phyloP scores from a whole-genome alignment of 352 stramenopile species.

The Pythium aphanidermatum region DNA sequence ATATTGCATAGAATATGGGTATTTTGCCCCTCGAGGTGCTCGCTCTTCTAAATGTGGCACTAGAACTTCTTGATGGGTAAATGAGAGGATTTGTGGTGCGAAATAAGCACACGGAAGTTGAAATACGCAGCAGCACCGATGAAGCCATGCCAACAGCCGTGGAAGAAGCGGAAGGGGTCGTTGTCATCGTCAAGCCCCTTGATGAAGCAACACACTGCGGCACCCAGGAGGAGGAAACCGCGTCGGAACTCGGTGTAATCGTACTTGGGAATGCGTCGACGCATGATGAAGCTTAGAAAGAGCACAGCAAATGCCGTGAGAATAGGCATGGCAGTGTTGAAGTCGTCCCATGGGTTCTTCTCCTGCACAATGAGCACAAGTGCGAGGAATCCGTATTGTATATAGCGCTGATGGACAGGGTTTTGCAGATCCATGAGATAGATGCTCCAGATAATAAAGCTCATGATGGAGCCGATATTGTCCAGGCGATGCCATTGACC shows the following conservation, averaged over 20 bases:
- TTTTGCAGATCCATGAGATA: conserved; percentile 67
- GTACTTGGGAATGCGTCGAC: conserved; percentile 41
- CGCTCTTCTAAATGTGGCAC: too few species aligned
- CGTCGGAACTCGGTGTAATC: conserved; percentile 39
- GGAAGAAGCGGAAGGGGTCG: conserved; percentile 75
- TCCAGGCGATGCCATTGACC: conserved; percentile 76
- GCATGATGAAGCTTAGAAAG: conserved; percentile 34
- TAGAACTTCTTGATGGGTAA: conserved; percentile 14
- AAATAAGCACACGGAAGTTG: conserved; percentile 58
- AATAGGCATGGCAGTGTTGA: conserved; percentile 48
- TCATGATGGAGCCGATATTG: conserved; percentile 83
- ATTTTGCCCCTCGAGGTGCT: too few species aligned
- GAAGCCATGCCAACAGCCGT: conserved; percentile 78
- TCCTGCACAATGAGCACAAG: conserved; percentile 67
- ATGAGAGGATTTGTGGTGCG: conserved; percentile 13
- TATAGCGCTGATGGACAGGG: conserved; percentile 34
- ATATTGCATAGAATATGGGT: too few species aligned
- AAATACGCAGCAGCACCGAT: conserved; percentile 62
- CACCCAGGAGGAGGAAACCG: conserved; percentile 39
- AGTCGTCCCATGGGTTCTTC: conserved; percentile 73
- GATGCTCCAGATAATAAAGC: conserved; percentile 67
- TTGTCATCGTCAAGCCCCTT: conserved; percentile 62
- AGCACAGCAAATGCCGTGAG: conserved; percentile 34
- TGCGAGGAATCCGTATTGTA: conserved; percentile 63
- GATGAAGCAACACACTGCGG: conserved; percentile 52